A percentile compares a stretch with the other conserved stretches of the same genome.
Evolutionary conservation across 176 grass and related monocot species (phyloP).

Genomic region (Phoenix dactylifera): DNA sequence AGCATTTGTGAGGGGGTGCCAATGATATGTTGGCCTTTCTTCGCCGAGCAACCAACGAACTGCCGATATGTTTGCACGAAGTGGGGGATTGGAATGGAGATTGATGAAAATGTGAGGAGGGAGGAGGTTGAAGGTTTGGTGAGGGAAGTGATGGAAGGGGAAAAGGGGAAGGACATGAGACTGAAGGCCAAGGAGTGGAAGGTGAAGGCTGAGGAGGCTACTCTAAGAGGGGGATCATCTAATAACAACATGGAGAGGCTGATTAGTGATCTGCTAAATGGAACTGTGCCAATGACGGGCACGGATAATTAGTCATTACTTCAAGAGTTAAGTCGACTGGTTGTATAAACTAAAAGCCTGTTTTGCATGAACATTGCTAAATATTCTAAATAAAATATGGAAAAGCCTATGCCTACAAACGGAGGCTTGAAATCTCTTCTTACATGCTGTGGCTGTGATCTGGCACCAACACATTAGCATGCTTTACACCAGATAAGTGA

Average conservation of each 20-base stretch:
- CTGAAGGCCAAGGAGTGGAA: slow-evolving; percentile 35
- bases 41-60: slow-evolving; percentile 46
- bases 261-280: slow-evolving; percentile 25
- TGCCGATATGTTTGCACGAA: slow-evolving; percentile 41
- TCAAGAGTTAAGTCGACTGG: no score
- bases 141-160: slow-evolving; percentile 35
- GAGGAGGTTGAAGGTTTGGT: slow-evolving; percentile 43
- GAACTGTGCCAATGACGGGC: not conserved
- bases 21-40: slow-evolving; percentile 73
- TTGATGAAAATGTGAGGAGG: slow-evolving; percentile 36
- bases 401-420: no score
- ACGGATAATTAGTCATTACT: no score
- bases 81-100: slow-evolving; percentile 52
- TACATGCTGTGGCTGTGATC: no score
- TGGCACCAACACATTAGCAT: no score
- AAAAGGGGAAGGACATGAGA: slow-evolving; percentile 47
- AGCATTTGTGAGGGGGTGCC: slow-evolving; percentile 53
- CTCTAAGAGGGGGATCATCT: slow-evolving; percentile 21
- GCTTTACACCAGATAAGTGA: no score
- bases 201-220: slow-evolving; percentile 29
- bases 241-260: slow-evolving; percentile 15
- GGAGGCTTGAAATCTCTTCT: no score
- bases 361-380: no score
- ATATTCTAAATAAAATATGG: no score
- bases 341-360: no score